A percentile compares a stretch with the other conserved stretches of the same genome.
Evolutionary conservation across 805 yeast genomes (phyloP).

Genomic region (Myxozyma melibiosi): DNA sequence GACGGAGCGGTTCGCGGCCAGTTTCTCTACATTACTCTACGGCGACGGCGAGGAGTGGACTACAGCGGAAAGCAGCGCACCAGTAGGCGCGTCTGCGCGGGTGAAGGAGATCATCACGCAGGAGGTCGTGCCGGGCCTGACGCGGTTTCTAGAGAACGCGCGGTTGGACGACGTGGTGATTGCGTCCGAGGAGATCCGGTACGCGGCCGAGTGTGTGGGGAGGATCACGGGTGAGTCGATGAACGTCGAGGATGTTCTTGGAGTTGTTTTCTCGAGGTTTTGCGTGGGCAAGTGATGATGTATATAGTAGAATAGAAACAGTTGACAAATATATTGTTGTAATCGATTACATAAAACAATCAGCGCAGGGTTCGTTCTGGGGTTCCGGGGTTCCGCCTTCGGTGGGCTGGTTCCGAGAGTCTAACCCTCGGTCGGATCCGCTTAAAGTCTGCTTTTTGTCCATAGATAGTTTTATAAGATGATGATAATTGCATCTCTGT

Average conservation of each 20-base stretch:
- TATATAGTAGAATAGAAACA: too few relatives aligned
- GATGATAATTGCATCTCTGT: too few relatives aligned
- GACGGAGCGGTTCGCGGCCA: conserved; percentile 45
- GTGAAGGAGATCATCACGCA: conserved; percentile 71
- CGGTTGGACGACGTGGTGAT: conserved; percentile 63
- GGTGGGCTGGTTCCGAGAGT: too few relatives aligned
- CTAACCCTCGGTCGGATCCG: too few relatives aligned
- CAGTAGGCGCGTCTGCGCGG: conserved; percentile 72
- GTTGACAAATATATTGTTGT: too few relatives aligned
- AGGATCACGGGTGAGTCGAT: conserved; percentile 87
- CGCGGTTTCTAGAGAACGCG: conserved; percentile 55
- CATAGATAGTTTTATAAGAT: too few relatives aligned
- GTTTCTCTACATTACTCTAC: conserved; percentile 56
- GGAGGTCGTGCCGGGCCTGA: conserved; percentile 76
- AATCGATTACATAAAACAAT: too few relatives aligned
- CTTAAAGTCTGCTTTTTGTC: too few relatives aligned
- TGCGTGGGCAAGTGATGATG: conserved; percentile 80
- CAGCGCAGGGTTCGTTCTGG: too few relatives aligned
- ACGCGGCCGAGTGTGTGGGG: conserved; percentile 84
- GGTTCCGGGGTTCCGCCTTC: too few relatives aligned
- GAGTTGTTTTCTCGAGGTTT: conserved; percentile 86
- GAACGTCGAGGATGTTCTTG: conserved; percentile 87
- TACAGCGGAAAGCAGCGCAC: too few relatives aligned
- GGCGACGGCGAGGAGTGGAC: conserved; percentile 45
- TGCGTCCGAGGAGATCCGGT: conserved; percentile 73